Evolutionary conservation across 2,329 filamentous ascomycete species (phyloP), one percentile per base, ranked within the genome.

Genomic region (Pezicula carpinea): DNA sequence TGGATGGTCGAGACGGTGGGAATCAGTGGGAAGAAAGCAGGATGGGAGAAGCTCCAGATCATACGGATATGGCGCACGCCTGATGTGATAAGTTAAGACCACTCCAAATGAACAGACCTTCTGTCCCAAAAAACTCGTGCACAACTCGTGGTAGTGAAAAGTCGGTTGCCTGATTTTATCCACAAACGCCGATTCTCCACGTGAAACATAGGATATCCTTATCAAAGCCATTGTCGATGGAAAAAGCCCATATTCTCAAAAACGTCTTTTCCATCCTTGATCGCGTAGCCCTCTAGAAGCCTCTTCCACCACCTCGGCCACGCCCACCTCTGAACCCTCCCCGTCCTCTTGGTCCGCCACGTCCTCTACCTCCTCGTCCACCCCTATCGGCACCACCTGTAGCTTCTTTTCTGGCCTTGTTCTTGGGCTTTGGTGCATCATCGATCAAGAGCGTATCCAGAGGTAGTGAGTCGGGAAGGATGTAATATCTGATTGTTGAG

Each of bases 401-500:
- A 6, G 69, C 78, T 73, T 97, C 93, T 78, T 99, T 99, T 65
- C 92, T 82, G 21, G 93, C 92, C 83, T 99, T 99, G 75, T 99
- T 99, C 86, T 97, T 97, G 52, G 93, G 92, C 77, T 99, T 99
- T 43, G 92, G 90, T 62, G 89, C 83, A 71, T 99, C 93, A 67
- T 99, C 93, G 59, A 99, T 90, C 53, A 99, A 79, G 44, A 99
- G 79, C 34, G 92, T 96, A 69, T 99, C 93, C 55, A 99, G 80
- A 33, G 92, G 92, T 62, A 99, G 79, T 54, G 88, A 93, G 73
- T 99, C 93, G 47, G 93, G 93, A 10, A 99, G 85, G 66, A 99
- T 96, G 67, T 87, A 92, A 73, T 96, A 96, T 69, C 93, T 84
- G 67, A 99, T 95, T 17, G 91, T 96, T 52, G 88, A 95, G 61